Evolutionary conservation across 2,329 filamentous ascomycete species (phyloP), one percentile per base, ranked within the genome.

Genomic region (Fusarium protoensiforme): DNA sequence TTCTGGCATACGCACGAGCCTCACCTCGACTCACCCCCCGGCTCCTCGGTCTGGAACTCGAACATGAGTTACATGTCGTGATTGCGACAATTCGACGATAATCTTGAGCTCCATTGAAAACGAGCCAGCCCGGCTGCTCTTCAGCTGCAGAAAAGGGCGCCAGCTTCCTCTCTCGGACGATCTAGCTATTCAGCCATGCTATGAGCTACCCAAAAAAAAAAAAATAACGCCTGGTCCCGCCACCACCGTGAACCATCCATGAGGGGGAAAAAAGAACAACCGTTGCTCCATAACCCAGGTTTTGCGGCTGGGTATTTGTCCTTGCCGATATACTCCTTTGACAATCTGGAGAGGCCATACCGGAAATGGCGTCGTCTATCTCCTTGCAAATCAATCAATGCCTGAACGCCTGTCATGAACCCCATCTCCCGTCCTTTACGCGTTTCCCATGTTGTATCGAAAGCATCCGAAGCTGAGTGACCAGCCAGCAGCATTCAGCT

Each of bases 381-480:
- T 61, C 51, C 60, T 31, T 57, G 14, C 46, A n/a, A 41, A 51
- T 41, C 64, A 48, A 54, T 72, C 64, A 43, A 56, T 74, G 27
- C 74, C 74, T 64, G 39, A 77, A 77, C 73, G 73, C 75, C 75
- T 51, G 59, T 75, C 70, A 51, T 77, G 58, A 72, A 61, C 43
- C 22, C 31, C 46, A n/a, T 59, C 35, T 58, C 53, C 60, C 66
- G 57, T 57, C 64, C 59, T 61, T 56, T 62, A 61, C 71, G 31
- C 53, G 24, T 61, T 27, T 33, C 51, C 27, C 61, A 20, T 53
- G 11, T 39, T 67, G 20, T 61, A 36, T 38, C 61, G 59, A 57
- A 24, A 61, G 61, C 62, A 64, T 29, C 53, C 56, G 36, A 38
- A 46, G 31, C 27, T 33, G 31, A 53, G 33, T 22, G 27, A 46